Percentiles rank a stretch among this genome's conserved stretches.
These are phyloP conservation scores for Erythrophleum fordii DNA, from an alignment of 306 rosid genomes.

Conservation along the genomic window DNA sequence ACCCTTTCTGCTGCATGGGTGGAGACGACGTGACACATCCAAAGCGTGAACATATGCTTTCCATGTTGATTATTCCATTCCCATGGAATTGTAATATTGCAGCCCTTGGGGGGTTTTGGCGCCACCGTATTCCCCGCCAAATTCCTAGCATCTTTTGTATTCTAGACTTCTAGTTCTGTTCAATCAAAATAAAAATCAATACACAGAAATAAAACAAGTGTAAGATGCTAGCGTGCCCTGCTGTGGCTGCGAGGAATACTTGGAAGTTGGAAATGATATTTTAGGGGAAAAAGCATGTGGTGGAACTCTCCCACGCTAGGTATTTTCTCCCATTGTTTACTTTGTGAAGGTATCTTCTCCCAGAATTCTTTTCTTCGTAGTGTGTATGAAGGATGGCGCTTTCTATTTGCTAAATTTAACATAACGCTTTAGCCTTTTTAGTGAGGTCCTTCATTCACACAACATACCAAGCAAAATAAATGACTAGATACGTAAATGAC, in stretches of 20 bases:
- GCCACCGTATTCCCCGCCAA: slow-evolving; percentile 41
- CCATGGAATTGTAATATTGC: slow-evolving; percentile 50
- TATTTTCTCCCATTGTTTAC: slow-evolving; percentile 27
- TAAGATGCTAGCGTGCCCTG: slow-evolving; percentile 17
- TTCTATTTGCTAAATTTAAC: slow-evolving; percentile 5
- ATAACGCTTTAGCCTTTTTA: slow-evolving; percentile 5
- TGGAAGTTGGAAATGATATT: not conserved
- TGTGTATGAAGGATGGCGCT: slow-evolving; percentile 50
- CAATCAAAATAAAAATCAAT: slow-evolving; percentile 4
- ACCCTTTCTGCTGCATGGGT: slow-evolving; percentile 59
- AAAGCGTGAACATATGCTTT: slow-evolving; percentile 40
- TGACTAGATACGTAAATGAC: not conserved
- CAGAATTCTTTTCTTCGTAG: slow-evolving; percentile 59
- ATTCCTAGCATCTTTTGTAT: slow-evolving; percentile 65
- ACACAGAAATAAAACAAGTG: not conserved
- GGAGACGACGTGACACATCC: slow-evolving; percentile 52
- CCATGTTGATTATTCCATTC: slow-evolving; percentile 46
- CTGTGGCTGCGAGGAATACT: not conserved
- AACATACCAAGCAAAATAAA: not conserved
- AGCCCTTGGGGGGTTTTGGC: slow-evolving; percentile 50
- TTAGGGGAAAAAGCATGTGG: not conserved
- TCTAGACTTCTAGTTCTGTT: slow-evolving; percentile 35
- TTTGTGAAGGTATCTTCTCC: slow-evolving; percentile 12
- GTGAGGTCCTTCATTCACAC: slow-evolving; percentile 32
- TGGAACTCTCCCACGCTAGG: slow-evolving; percentile 6